These are phyloP conservation scores for Thalassia testudinum DNA, from an alignment of 116 monocot species.

Conservation along the genomic window DNA sequence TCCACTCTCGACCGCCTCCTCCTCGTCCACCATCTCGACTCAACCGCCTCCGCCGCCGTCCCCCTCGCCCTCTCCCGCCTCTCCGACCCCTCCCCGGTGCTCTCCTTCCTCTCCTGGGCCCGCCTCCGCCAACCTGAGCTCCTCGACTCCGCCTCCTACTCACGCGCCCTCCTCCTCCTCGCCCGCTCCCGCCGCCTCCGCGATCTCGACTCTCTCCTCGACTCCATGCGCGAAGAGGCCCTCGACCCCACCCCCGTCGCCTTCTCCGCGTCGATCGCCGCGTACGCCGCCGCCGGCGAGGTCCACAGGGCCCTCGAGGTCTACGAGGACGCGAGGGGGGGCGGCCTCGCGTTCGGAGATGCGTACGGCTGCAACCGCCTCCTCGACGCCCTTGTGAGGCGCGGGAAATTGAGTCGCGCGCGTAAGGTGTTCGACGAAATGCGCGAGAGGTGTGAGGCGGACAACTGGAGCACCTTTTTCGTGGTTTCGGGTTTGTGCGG, in stretches of 20 bases:
- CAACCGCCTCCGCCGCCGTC: conserved; percentile 1
- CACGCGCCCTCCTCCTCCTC: conserved; percentile 38
- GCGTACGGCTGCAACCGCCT: conserved; percentile 32
- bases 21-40: background rate
- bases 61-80: conserved; percentile 25
- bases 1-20: conserved; percentile 23
- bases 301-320: conserved; percentile 28
- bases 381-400: conserved; percentile 31
- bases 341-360: conserved; percentile 10
- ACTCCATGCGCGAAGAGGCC: conserved; percentile 28
- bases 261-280: conserved; percentile 23
- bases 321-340: conserved; percentile 10
- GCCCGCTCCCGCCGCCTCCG: conserved; percentile 18
- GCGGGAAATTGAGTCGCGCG: conserved; percentile 16
- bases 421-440: conserved; percentile 71
- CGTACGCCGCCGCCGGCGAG: conserved; percentile 27
- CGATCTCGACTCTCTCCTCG: conserved; percentile 27
- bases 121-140: conserved; percentile 7
- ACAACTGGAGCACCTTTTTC: conserved; percentile 52
- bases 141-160: conserved; percentile 24
- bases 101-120: conserved; percentile 44
- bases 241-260: conserved; percentile 29
- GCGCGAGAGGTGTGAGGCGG: conserved; percentile 26
- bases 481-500: conserved; percentile 40
- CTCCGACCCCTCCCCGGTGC: conserved; percentile 35